Base-by-base conservation (phyloP, 2,329 filamentous ascomycete genomes). In the Sporothrix luriei region DNA sequence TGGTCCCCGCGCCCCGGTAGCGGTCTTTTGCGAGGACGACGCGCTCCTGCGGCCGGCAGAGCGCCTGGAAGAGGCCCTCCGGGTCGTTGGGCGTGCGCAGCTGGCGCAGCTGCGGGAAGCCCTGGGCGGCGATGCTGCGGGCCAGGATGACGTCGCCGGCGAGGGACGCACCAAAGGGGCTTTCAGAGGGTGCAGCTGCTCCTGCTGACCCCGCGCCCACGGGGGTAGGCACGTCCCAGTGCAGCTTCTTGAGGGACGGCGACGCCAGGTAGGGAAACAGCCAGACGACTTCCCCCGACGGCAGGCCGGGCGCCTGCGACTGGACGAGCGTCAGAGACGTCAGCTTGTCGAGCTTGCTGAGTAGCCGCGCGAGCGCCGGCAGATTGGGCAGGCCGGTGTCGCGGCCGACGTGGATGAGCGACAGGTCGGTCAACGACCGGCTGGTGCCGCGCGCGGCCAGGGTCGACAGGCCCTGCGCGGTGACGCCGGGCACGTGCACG, bases 51-150 rank as follows among this genome's bases (percentile, higher is more conserved):
- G 90, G 90, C 55, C 84, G 84, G 77, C 91, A 94, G 1, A 93
- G 82, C 1, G 82, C 79, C 78, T 94, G 91, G 72, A 93, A 87
- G 9, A 86, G 74, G 33, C 90, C 91, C 5, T 91, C 85, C 1
- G 89, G 85, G 73, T 94, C 91, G 70, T 87, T 87, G 1, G 90
- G 91, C 0, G 87, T 82, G 68, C 91, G 86, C 21, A 93, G 79
- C 1, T 76, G 80, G 11, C 80, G 81, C 11, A 94, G 82, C 0
- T 79, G 77, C 0, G 91, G 91, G 75, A 94, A 91, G 0, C 87
- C 87, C 4, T 80, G 80, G 1, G 84, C 83, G 5, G 78, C 78
- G 73, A 93, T 91, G 74, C 87, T 88, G 70, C 82, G 82, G 1
- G 89, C 87, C 9, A 93, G 82, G 61, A 90, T 86, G 5, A 84